phyloP scores from a whole-genome alignment of 495 filamentous ascomycete species.

The Aspergillus cavernicola region DNA sequence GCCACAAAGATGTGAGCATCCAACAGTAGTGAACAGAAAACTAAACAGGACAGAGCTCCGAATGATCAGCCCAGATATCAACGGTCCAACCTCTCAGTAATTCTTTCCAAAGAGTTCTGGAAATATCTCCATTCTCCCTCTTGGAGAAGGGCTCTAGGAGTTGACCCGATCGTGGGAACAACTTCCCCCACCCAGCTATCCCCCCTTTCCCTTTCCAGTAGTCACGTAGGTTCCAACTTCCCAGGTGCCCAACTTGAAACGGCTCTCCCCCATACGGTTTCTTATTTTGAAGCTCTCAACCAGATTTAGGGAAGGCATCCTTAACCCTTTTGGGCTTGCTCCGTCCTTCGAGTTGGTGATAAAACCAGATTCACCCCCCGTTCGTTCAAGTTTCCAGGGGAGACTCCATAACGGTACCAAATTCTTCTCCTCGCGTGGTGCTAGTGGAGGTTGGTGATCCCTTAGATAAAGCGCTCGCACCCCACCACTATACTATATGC shows the following conservation, averaged over 20 bases:
- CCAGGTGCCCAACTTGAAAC: constrained; percentile 15
- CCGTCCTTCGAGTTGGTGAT: no score
- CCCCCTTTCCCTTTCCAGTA: constrained; percentile 12
- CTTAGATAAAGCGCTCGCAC: no score
- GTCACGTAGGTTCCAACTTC: constrained; percentile 3
- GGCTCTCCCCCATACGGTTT: constrained; percentile 1
- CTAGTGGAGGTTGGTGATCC: not conserved
- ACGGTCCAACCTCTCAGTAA: not conserved
- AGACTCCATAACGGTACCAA: not conserved
- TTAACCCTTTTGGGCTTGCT: constrained; percentile 7
- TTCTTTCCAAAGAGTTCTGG: constrained; percentile 3
- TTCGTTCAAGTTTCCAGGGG: not conserved
- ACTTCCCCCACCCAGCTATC: not conserved
- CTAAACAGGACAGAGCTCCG: not conserved
- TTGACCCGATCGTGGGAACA: constrained; percentile 5
- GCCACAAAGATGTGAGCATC: no score
- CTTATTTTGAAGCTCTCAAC: constrained; percentile 19
- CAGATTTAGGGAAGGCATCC: constrained; percentile 3
- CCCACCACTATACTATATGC: no score
- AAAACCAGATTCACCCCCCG: no score
- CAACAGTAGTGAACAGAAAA: no score
- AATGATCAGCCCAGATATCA: no score
- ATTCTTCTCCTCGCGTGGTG: constrained; percentile 1
- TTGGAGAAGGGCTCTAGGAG: not conserved
- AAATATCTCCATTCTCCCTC: no score